Conservation (phyloP, 371 early-diverging fungal species). For the Mortierella sp. region DNA sequence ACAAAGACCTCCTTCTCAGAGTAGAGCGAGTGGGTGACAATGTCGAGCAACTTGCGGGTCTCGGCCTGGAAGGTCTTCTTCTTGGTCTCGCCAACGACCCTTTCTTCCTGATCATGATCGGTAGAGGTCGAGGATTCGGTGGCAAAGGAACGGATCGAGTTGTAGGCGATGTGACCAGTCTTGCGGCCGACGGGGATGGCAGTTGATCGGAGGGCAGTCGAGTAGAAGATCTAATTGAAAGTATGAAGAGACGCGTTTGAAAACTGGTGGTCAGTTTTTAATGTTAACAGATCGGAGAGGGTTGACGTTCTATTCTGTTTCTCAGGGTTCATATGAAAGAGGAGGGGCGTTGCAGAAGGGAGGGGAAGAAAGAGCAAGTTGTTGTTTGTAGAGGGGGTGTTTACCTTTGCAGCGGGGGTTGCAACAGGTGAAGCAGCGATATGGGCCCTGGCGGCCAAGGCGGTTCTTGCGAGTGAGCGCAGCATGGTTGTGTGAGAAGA, state of each 20-base stretch:
- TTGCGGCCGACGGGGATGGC: constrained; percentile 34
- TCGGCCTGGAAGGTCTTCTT: constrained; percentile 81
- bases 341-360: neutral
- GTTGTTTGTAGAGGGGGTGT: neutral
- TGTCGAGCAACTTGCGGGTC: constrained; percentile 86
- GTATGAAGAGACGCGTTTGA: neutral
- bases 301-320: neutral
- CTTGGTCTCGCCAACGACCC: constrained; percentile 49
- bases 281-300: neutral
- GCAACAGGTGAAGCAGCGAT: constrained; percentile 15
- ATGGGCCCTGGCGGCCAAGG: constrained; percentile 40
- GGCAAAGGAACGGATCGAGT: constrained; percentile 42
- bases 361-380: neutral
- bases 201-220: constrained; percentile 39
- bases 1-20: constrained; percentile 93
- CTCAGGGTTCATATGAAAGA: neutral
- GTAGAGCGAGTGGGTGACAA: constrained; percentile 90
- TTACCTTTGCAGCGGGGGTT: constrained; percentile 29
- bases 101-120: constrained; percentile 38
- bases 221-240: constrained; percentile 28
- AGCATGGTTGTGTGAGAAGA: constrained; percentile 25
- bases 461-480: constrained; percentile 51
- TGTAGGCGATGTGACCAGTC: constrained; percentile 13
- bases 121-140: constrained; percentile 33
- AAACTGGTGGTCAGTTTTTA: neutral